Base-by-base conservation (phyloP, 1,139 yeast genomes). In the Nakaseomyces glabratus region DNA sequence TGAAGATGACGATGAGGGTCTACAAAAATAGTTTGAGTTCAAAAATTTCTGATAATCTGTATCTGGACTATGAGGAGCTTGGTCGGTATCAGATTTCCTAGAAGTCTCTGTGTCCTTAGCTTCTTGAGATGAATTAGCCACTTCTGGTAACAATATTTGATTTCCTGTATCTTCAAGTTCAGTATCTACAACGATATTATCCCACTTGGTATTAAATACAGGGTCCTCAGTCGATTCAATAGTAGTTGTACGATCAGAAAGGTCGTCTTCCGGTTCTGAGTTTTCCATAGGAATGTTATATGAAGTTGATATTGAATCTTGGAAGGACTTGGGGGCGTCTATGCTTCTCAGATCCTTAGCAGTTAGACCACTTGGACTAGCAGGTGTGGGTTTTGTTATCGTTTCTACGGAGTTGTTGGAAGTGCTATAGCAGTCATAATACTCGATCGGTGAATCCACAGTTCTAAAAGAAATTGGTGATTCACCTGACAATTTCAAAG, bases 11-110 rank as follows among this genome's bases (percentile, higher is more conserved):
- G 30, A 26, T 2, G 30, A 26, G 7, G 30, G 30, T 18, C 41
- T 41, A 29, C 47, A 44, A 34, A 49, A 51, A 37, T 54, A 51
- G 26, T 47, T 50, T 2, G 54, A 45, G 24, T 45, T 45, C 25
- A 49, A 32, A 30, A 51, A 42, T 15, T 46, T 43, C 29, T 51
- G 47, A 35, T 51, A 50, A 37, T 49, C 51, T 31, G 40, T 38
- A 31, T 45, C 44, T 21, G 40, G 42, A 4, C 10, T 16, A 6
- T n/a, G 28, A 4, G 6, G 17, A 20, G 13, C 4, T 17, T 4
- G 14, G 41, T 11, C 17, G 21, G 6, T 17, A 17, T 17, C 15
- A 17, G 30, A 26, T 20, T 18, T 21, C 10, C 21, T 26, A 14
- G 28, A 9, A 16, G n/a, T n/a, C n/a, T n/a, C n/a, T n/a, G n/a